Evolutionary conservation across 1,284 basidiomycete genomes (phyloP).

Genomic region (Rhodotorula mucilaginosa): DNA sequence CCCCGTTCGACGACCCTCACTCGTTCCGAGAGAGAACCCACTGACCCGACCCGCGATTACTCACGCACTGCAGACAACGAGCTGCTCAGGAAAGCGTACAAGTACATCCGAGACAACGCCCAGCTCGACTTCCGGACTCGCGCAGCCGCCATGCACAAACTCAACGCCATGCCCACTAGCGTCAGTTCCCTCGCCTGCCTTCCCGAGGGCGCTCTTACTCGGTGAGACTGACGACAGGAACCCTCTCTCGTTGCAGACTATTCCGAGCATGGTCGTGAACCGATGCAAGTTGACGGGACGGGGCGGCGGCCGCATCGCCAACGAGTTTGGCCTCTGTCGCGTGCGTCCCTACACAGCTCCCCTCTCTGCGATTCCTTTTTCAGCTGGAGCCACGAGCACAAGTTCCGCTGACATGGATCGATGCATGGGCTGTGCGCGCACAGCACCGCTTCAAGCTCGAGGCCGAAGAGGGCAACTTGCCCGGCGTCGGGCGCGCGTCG

Average conservation of each 20-base stretch:
- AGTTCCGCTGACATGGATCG: no score
- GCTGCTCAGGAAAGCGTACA: conserved; percentile 35
- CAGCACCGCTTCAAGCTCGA: conserved; percentile 38
- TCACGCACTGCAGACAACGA: conserved; percentile 29
- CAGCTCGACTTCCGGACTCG: conserved; percentile 39
- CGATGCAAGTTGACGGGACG: conserved; percentile 37
- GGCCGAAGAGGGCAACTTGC: conserved; percentile 34
- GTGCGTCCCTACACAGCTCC: conserved; percentile 10
- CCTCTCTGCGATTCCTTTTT: background rate
- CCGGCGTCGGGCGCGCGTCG: conserved; percentile 33
- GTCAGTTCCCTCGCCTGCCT: no score
- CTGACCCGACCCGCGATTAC: background rate
- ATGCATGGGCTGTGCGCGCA: no score
- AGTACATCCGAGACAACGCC: conserved; percentile 38
- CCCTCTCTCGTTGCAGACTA: no score
- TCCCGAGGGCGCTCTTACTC: no score
- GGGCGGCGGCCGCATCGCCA: conserved; percentile 37
- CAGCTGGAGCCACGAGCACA: background rate
- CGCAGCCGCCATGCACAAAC: conserved; percentile 39
- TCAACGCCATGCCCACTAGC: conserved; percentile 37
- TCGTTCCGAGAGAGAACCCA: background rate
- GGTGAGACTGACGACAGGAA: no score
- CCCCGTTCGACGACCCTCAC: background rate
- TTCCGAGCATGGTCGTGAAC: conserved; percentile 38
- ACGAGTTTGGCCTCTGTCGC: conserved; percentile 39